Evolutionary conservation across 441 rosid species (phyloP).

Genomic region (Syzygium malaccense): DNA sequence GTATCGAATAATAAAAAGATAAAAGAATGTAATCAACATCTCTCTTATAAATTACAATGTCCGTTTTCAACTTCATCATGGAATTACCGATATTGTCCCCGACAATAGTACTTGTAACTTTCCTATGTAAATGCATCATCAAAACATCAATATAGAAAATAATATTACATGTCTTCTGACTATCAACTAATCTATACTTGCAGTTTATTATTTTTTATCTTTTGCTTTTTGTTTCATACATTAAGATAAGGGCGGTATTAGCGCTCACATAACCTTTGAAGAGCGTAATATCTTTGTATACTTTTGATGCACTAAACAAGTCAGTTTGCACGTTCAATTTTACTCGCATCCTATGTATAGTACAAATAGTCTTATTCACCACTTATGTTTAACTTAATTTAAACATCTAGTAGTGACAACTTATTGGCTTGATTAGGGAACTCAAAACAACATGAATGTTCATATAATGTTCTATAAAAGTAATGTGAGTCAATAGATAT

Average conservation of each 20-base stretch:
- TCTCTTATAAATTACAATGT: too few relatives aligned
- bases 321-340: background rate
- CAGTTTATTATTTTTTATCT: background rate
- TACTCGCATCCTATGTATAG: background rate
- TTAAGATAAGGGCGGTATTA: too few relatives aligned
- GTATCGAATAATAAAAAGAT: too few relatives aligned
- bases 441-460: too few relatives aligned
- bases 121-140: background rate
- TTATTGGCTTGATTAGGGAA: too few relatives aligned
- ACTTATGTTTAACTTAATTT: too few relatives aligned
- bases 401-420: too few relatives aligned
- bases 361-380: too few relatives aligned
- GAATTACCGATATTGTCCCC: background rate
- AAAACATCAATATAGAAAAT: background rate
- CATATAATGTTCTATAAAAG: too few relatives aligned
- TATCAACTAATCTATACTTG: background rate
- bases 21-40: too few relatives aligned
- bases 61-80: too few relatives aligned
- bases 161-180: background rate
- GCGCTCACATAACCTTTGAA: background rate
- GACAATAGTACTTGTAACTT: background rate
- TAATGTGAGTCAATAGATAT: too few relatives aligned
- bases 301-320: background rate
- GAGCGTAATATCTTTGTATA: background rate
- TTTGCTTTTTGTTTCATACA: background rate